These are phyloP conservation scores for Chloris gayana DNA, from an alignment of 176 grass and related monocot species.

Conservation along the genomic window DNA sequence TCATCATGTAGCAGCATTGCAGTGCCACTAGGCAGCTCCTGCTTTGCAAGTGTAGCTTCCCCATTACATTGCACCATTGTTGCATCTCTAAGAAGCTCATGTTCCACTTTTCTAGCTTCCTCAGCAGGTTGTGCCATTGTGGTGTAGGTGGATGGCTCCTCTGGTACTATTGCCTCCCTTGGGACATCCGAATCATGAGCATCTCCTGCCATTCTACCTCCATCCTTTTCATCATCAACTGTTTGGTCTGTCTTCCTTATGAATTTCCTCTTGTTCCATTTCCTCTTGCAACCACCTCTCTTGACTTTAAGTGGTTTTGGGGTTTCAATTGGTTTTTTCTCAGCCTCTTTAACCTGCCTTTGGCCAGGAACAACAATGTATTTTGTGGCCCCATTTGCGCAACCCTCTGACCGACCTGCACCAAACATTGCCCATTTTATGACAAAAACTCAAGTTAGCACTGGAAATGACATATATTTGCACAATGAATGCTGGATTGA, in stretches of 20 bases:
- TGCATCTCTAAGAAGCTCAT: background rate
- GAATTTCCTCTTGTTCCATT: slow-evolving; percentile 70
- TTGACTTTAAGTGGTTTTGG: slow-evolving; percentile 73
- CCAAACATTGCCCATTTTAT: slow-evolving; percentile 24
- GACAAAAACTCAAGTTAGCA: slow-evolving; percentile 6
- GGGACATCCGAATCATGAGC: slow-evolving; percentile 21
- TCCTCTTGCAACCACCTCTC: slow-evolving; percentile 66
- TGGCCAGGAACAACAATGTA: slow-evolving; percentile 75
- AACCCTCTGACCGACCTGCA: slow-evolving; percentile 68
- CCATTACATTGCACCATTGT: background rate
- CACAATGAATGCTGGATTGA: background rate
- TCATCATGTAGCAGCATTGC: background rate
- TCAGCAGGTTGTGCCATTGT: slow-evolving; percentile 15
- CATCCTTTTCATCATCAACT: slow-evolving; percentile 42
- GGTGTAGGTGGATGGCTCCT: slow-evolving; percentile 1
- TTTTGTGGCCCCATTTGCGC: slow-evolving; percentile 52
- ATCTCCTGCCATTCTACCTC: slow-evolving; percentile 28
- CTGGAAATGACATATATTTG: background rate
- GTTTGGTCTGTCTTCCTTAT: slow-evolving; percentile 46
- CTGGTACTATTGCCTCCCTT: slow-evolving; percentile 19
- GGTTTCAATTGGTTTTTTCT: slow-evolving; percentile 40
- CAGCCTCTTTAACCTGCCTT: slow-evolving; percentile 59
- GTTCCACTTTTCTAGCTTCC: slow-evolving; percentile 13
- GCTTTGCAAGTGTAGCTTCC: background rate
- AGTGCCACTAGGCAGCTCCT: background rate